Evolutionary conservation across 2,329 filamentous ascomycete species (phyloP).

Genomic region (Ascosphaera pollenicola): DNA sequence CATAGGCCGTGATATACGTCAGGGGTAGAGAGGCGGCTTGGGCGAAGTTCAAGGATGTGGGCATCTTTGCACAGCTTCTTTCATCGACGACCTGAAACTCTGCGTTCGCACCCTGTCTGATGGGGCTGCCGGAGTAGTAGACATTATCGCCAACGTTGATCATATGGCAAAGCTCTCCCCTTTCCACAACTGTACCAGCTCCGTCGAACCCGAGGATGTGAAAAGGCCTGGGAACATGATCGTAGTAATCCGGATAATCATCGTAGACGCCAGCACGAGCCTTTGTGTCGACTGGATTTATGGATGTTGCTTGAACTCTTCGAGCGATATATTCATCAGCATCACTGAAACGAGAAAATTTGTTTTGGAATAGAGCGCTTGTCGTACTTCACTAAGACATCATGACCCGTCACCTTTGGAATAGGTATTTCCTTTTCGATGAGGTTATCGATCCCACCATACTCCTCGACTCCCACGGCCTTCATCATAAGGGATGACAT

Average conservation of each 20-base stretch:
- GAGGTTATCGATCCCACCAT: conserved; percentile 6
- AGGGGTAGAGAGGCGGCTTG: conserved; percentile 1
- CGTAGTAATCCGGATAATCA: conserved; percentile 18
- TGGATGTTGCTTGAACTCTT: conserved; percentile 16
- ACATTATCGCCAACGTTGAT: conserved; percentile 23
- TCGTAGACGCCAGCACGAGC: conserved; percentile 14
- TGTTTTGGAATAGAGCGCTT: too few species aligned
- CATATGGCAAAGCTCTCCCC: conserved; percentile 12
- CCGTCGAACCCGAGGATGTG: conserved; percentile 25
- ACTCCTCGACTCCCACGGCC: conserved; percentile 6
- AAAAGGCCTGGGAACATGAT: conserved; percentile 8
- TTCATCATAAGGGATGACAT: conserved; percentile 1
- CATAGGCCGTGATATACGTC: not conserved
- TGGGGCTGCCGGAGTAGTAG: conserved; percentile 20
- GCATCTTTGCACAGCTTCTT: conserved; percentile 1
- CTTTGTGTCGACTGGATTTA: conserved; percentile 21
- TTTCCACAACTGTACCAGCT: conserved; percentile 17
- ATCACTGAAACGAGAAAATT: too few species aligned
- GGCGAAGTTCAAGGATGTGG: not conserved
- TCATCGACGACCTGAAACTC: conserved; percentile 22
- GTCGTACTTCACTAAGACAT: conserved; percentile 15
- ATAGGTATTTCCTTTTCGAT: conserved; percentile 2
- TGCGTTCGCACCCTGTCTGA: conserved; percentile 20
- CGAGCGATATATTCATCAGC: not conserved
- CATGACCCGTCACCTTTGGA: conserved; percentile 7